A percentile compares a stretch with the other conserved stretches of the same genome.
Evolutionary conservation across 129 eudicot species (phyloP).

Genomic region (Flaveria linearis): DNA sequence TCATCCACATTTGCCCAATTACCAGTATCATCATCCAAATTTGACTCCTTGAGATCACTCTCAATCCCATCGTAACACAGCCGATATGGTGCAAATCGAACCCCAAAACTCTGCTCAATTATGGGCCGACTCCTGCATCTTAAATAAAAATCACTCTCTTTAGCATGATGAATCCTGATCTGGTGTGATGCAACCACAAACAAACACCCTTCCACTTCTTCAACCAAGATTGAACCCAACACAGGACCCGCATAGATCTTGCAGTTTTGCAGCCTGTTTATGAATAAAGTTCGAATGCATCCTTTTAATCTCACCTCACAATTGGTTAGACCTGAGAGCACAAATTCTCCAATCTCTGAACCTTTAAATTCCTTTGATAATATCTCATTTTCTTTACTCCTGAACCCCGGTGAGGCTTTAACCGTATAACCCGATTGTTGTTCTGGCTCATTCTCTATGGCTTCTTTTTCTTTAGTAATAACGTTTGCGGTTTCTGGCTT

Average conservation of each 20-base stretch:
- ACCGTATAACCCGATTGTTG: conserved; percentile 23
- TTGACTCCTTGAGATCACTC: conserved; percentile 42
- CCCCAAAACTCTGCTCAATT: conserved; percentile 69
- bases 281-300: conserved; percentile 61
- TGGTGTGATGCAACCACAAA: conserved; percentile 80
- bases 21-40: conserved; percentile 72
- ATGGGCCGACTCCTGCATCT: conserved; percentile 77
- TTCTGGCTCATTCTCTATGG: conserved; percentile 12
- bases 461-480: not conserved
- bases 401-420: conserved; percentile 59
- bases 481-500: conserved; percentile 9
- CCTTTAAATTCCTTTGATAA: conserved; percentile 60
- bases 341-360: conserved; percentile 58
- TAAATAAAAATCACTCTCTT: conserved; percentile 63
- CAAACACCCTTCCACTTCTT: conserved; percentile 70
- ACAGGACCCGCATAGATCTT: conserved; percentile 72
- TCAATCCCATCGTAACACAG: conserved; percentile 13
- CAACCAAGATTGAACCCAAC: conserved; percentile 73
- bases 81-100: conserved; percentile 78
- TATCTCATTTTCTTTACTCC: conserved; percentile 53
- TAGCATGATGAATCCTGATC: conserved; percentile 78
- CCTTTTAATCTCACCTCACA: conserved; percentile 81
- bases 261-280: conserved; percentile 57
- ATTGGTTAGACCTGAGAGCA: conserved; percentile 52
- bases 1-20: conserved; percentile 96